Percentiles rank a stretch among this genome's conserved stretches.
Evolutionary conservation across 1,284 basidiomycete species (phyloP).

Genomic region (Cryptococcus deneoformans): DNA sequence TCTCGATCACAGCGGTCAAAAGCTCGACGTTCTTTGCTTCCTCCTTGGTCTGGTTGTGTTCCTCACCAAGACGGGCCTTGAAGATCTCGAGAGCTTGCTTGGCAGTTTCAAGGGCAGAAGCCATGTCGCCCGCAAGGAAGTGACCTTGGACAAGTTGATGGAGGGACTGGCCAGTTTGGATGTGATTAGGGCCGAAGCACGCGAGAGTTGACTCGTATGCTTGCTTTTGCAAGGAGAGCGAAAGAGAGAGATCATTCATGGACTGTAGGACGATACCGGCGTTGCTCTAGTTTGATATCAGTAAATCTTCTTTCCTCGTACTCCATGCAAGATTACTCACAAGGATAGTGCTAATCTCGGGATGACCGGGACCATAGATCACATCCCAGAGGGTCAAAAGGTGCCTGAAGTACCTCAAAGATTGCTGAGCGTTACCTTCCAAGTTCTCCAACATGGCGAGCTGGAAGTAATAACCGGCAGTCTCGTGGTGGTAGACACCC

Average conservation of each 20-base stretch:
- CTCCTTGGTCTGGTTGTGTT: slow-evolving; percentile 50
- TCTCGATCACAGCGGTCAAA: slow-evolving; percentile 46
- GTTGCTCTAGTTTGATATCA: slow-evolving; percentile 31
- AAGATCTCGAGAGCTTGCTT: slow-evolving; percentile 49
- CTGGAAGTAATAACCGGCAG: slow-evolving; percentile 57
- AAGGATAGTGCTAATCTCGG: slow-evolving; percentile 53
- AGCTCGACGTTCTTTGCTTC: slow-evolving; percentile 50
- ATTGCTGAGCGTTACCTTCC: slow-evolving; percentile 50
- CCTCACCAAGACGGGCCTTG: slow-evolving; percentile 45
- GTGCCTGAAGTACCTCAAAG: slow-evolving; percentile 54
- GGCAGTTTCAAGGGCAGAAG: slow-evolving; percentile 45
- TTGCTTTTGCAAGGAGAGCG: slow-evolving; percentile 41
- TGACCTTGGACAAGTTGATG: slow-evolving; percentile 50
- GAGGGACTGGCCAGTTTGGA: slow-evolving; percentile 43
- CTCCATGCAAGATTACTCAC: slow-evolving; percentile 34
- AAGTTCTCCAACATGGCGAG: slow-evolving; percentile 56
- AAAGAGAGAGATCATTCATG: slow-evolving; percentile 39
- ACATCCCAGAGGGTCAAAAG: slow-evolving; percentile 55
- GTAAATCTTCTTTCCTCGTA: background rate
- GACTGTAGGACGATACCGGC: slow-evolving; percentile 49
- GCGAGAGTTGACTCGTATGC: slow-evolving; percentile 32
- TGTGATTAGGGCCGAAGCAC: slow-evolving; percentile 43
- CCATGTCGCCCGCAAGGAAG: slow-evolving; percentile 49
- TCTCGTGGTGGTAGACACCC: slow-evolving; percentile 56
- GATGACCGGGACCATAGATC: slow-evolving; percentile 55